Conservation (phyloP, 805 yeast species). For the Jamesozyma rosinii region DNA sequence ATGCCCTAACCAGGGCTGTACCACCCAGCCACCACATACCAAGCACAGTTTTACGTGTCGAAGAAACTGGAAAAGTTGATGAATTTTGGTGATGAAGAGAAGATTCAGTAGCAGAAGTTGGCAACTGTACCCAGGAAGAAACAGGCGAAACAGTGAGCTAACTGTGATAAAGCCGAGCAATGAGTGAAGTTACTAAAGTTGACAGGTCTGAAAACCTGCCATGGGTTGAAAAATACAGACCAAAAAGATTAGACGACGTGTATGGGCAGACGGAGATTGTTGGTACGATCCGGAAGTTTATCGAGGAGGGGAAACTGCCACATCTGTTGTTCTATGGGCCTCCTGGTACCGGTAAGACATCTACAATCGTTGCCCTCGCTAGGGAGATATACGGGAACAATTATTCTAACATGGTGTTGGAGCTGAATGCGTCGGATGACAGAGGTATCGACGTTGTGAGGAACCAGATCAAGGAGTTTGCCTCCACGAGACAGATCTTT, state of each 20-base stretch:
- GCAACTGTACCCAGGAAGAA: background rate
- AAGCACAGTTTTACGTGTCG: too few relatives aligned
- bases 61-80: too few relatives aligned
- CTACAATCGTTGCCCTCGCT: conserved; percentile 81
- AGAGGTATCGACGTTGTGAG: conserved; percentile 98
- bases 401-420: conserved; percentile 83
- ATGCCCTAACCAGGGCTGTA: too few relatives aligned
- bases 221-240: conserved; percentile 96
- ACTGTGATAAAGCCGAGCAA: background rate
- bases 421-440: conserved; percentile 93
- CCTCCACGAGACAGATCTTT: conserved; percentile 90
- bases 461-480: conserved; percentile 92
- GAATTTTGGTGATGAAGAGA: too few relatives aligned
- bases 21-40: too few relatives aligned
- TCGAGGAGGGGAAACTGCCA: conserved; percentile 74
- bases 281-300: conserved; percentile 74
- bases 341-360: conserved; percentile 90
- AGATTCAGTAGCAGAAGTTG: background rate
- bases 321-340: conserved; percentile 92
- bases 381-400: conserved; percentile 75
- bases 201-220: conserved; percentile 38
- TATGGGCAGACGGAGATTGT: conserved; percentile 87
- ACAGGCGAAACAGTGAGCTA: background rate
- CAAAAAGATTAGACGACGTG: conserved; percentile 71
- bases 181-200: background rate